phyloP scores from a whole-genome alignment of 352 stramenopile species.

The Pilasporangium apinafurcum region DNA sequence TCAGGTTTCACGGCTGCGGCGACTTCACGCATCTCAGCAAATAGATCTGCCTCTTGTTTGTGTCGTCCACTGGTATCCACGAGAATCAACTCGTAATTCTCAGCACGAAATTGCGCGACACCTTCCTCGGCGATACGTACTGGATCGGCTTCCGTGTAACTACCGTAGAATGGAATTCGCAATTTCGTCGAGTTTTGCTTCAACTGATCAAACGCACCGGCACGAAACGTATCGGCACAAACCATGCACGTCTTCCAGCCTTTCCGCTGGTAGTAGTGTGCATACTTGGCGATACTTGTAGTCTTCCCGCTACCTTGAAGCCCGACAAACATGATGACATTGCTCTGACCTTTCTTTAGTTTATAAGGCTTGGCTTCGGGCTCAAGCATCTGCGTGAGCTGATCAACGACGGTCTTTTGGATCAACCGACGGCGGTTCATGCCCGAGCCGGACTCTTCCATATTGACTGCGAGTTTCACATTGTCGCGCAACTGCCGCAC shows the following conservation, averaged over 20 bases:
- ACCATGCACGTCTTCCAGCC: constrained; percentile 99
- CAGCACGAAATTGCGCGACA: constrained; percentile 93
- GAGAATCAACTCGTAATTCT: constrained; percentile 99
- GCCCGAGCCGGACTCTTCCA: constrained; percentile 71
- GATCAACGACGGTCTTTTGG: constrained; percentile 88
- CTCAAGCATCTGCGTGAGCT: constrained; percentile 87
- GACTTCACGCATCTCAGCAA: constrained; percentile 99
- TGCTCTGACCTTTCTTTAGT: constrained; percentile 88
- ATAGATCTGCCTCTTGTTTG: constrained; percentile 97
- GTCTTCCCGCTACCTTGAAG: constrained; percentile 97
- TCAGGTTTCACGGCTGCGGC: constrained; percentile 92
- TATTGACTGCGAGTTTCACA: constrained; percentile 83
- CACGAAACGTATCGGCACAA: constrained; percentile 98
- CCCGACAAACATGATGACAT: constrained; percentile 93
- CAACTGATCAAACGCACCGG: constrained; percentile 98
- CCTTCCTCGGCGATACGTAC: constrained; percentile 97
- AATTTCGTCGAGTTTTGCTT: constrained; percentile 99
- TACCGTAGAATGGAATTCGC: constrained; percentile 97
- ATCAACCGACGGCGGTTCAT: constrained; percentile 86
- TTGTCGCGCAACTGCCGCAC: constrained; percentile 87
- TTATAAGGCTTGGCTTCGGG: constrained; percentile 83
- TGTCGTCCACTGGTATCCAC: constrained; percentile 98
- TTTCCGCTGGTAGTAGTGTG: constrained; percentile 97
- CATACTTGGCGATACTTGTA: constrained; percentile 99
- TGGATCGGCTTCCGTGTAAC: constrained; percentile 97